Evolutionary conservation across 306 rosid genomes (phyloP), one percentile per base, ranked within the genome.

Genomic region (Casuarina equisetifolia): DNA sequence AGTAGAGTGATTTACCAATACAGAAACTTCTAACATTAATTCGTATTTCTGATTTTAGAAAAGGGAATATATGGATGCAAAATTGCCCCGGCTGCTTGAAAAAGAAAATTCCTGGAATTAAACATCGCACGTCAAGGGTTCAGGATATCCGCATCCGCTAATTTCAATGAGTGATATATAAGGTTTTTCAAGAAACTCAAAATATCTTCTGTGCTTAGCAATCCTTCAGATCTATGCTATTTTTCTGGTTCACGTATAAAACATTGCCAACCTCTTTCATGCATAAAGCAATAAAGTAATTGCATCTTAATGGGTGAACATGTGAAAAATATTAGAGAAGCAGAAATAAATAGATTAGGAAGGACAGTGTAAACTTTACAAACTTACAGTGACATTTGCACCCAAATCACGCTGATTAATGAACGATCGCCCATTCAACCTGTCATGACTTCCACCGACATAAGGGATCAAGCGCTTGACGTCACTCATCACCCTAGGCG

Each of bases 331-430:
- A 78, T 70, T 48, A 55, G 77, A n/a, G 79, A 70, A 76, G 16
- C 49, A 63, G 61, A 74, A 15, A 48, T 43, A 20, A 74, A 76
- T 53, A 53, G 45, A 9, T 19, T 66, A 35, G 63, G 12, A 82
- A 78, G 50, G 44, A 36, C 64, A 9, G 19, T 13, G 62, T 39
- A 73, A 61, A 57, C 72, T 35, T 63, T 73, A 73, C 58, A 79
- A 74, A 92, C 98, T 95, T 88, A 95, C 99, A 40, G 99, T 95
- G 72, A 92, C 93, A 87, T 95, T 92, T 74, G 86, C 89, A 81
- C 89, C 97, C 25, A 80, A 13, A 42, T 88, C 92, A 12, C 70
- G 97, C 48, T 83, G 80, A 83, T 95, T 95, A 81, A 84, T 86
- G 87, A 95, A 95, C 74, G 92, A 75, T 57, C 89, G 93, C 35